Evolutionary conservation across 257 asterid species (phyloP).

Genomic region (Thymus quinquecostatus): DNA sequence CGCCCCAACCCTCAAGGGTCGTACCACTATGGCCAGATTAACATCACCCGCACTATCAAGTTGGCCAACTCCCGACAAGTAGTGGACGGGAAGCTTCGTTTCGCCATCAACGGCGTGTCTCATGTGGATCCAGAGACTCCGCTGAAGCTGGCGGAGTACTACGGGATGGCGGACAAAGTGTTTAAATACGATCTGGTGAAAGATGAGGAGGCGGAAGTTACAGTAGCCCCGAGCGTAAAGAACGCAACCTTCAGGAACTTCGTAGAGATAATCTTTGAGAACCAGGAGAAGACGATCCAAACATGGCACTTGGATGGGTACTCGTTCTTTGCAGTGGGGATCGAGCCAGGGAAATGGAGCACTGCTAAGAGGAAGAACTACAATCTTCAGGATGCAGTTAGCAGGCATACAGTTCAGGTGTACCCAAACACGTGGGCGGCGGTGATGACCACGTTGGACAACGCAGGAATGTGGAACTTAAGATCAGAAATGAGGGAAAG

Average conservation of each 20-base stretch:
- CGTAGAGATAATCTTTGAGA: conserved; percentile 56
- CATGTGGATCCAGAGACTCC: conserved; percentile 55
- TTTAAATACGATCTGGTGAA: conserved; percentile 47
- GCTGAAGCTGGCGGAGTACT: conserved; percentile 61
- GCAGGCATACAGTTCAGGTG: conserved; percentile 60
- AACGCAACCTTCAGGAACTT: conserved; percentile 51
- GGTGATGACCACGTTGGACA: conserved; percentile 50
- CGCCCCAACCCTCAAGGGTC: conserved; percentile 71
- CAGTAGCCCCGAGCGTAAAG: conserved; percentile 44
- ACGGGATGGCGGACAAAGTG: conserved; percentile 39
- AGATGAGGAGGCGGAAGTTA: conserved; percentile 35
- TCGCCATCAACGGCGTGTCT: conserved; percentile 53
- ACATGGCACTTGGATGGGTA: conserved; percentile 59
- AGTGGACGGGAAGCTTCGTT: conserved; percentile 51
- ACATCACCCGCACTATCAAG: conserved; percentile 64
- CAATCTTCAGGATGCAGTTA: conserved; percentile 49
- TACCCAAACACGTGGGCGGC: conserved; percentile 65
- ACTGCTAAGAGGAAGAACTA: conserved; percentile 57
- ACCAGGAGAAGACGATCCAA: conserved; percentile 54
- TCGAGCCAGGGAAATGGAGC: conserved; percentile 57
- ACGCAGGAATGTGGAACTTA: conserved; percentile 63
- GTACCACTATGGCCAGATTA: conserved; percentile 59
- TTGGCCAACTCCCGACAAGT: conserved; percentile 32
- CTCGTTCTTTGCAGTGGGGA: conserved; percentile 61
- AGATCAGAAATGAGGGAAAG: conserved; percentile 62